A percentile compares a stretch with the other conserved stretches of the same genome.
Evolutionary conservation across 2,329 filamentous ascomycete species (phyloP).

Genomic region (Colletotrichum cordylinicola): DNA sequence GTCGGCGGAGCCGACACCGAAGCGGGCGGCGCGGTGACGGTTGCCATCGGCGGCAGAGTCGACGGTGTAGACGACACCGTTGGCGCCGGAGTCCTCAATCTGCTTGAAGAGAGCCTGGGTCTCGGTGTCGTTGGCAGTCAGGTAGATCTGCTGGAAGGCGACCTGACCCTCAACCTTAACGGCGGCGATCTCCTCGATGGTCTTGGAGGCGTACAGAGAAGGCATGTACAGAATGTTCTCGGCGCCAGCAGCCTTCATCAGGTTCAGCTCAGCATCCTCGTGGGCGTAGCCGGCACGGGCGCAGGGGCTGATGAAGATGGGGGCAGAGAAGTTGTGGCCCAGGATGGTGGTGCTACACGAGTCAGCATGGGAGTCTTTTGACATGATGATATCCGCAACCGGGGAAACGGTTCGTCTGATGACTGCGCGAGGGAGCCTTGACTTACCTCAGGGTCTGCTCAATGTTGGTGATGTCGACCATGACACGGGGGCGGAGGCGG

Average conservation of each 20-base stretch:
- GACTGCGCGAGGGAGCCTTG: not conserved
- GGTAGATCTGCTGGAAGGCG: constrained; percentile 42
- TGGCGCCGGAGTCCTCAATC: constrained; percentile 37
- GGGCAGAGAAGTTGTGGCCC: constrained; percentile 57
- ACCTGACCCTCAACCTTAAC: constrained; percentile 41
- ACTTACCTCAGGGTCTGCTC: constrained; percentile 41
- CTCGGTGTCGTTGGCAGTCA: constrained; percentile 36
- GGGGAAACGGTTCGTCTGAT: not conserved
- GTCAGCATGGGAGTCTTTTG: not conserved
- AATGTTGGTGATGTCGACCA: constrained; percentile 55
- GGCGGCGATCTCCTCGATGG: constrained; percentile 42
- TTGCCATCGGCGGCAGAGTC: constrained; percentile 44
- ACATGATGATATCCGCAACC: not conserved
- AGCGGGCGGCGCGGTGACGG: constrained; percentile 46
- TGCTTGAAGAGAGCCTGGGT: constrained; percentile 35
- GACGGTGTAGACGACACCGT: constrained; percentile 43
- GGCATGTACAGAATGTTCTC: constrained; percentile 57
- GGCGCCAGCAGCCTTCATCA: constrained; percentile 54
- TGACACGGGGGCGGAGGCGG: constrained; percentile 50
- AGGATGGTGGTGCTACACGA: constrained; percentile 50
- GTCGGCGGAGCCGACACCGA: constrained; percentile 40
- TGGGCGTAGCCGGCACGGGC: constrained; percentile 51
- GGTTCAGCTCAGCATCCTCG: constrained; percentile 51
- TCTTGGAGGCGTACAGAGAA: constrained; percentile 35
- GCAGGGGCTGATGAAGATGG: constrained; percentile 61